Evolutionary conservation across 164 flowering plant genomes (phyloP).

Genomic region (Hamamelis virginiana): DNA sequence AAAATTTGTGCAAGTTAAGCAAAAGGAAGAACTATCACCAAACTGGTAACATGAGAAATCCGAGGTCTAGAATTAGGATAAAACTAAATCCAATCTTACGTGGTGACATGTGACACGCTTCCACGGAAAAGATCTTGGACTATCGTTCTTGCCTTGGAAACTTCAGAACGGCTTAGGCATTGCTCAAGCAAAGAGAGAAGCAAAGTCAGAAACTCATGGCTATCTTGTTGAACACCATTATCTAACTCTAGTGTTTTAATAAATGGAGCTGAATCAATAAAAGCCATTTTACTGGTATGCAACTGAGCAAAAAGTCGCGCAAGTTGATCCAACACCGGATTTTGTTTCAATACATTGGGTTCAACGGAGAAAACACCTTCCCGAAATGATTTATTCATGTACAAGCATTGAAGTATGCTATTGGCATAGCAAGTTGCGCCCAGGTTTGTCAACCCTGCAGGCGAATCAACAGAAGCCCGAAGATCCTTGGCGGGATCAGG

Average conservation of each 20-base stretch:
- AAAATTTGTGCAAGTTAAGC: too few relatives aligned
- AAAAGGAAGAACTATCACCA: too few relatives aligned
- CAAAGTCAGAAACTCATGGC: constrained; percentile 93
- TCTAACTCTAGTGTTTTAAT: constrained; percentile 86
- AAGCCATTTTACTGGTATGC: constrained; percentile 74
- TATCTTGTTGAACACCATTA: constrained; percentile 95
- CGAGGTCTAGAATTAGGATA: too few relatives aligned
- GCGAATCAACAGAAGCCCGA: constrained; percentile 57
- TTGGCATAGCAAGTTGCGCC: constrained; percentile 99
- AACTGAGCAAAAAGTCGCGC: constrained; percentile 83
- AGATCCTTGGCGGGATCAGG: constrained; percentile 70
- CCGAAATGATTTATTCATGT: constrained; percentile 80
- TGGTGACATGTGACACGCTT: constrained; percentile 86
- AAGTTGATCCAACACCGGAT: constrained; percentile 81
- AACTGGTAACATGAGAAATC: not conserved
- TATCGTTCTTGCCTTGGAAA: constrained; percentile 66
- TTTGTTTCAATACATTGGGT: constrained; percentile 56
- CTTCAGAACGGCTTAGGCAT: constrained; percentile 63
- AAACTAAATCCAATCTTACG: constrained; percentile 41
- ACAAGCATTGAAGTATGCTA: constrained; percentile 91
- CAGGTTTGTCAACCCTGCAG: constrained; percentile 88
- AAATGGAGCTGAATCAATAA: constrained; percentile 89
- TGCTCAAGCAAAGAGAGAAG: constrained; percentile 88
- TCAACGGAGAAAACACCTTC: constrained; percentile 81
- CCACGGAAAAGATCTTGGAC: constrained; percentile 98